Evolutionary conservation across 2,329 filamentous ascomycete genomes (phyloP), one percentile per base, ranked within the genome.

Genomic region (Aspergillus transmontanensis): DNA sequence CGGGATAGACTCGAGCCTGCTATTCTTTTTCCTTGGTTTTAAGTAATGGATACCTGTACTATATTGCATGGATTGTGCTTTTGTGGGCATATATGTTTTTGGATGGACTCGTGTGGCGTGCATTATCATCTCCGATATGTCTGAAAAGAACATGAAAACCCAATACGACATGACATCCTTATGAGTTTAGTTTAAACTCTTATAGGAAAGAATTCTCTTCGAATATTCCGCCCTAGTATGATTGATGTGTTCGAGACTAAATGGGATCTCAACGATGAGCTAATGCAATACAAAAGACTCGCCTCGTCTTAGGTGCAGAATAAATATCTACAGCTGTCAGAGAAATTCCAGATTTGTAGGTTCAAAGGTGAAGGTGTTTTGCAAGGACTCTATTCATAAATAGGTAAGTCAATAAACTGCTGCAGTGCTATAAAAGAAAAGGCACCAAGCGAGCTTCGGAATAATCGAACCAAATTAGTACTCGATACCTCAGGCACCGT

Each of bases 31-130:
- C 59, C 36, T 57, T 26, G 58, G 39, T 62, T 60, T 48, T 61
- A 55, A 58, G 66, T 69, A 64, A 66, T 66, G 64, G 63, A 66
- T 62, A 64, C 60, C 45, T 72, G 69, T 72, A 72, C 68, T 69
- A 72, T 72, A 70, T 64, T 66, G 60, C 58, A 57, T 63, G 28
- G 39, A 11, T 66, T 71, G 60, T 62, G 63, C 50, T 66, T 68
- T 43, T 62, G 59, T 64, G 63, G 64, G 58, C 69, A 62, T 67
- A 65, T 61, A 51, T 60, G 55, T 58, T 61, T 57, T 59, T 63
- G 55, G 58, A 41, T 61, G 62, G 50, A 57, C 59, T 54, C 54
- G 39, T 59, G 54, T 64, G 59, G 59, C 26, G 48, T 30, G 19
- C 48, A 61, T 36, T 16, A 55, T 55, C 30, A 36, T 55, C 51